Base-by-base conservation (phyloP, 2,329 filamentous ascomycete species). In the Gliomastix tumulicola region DNA sequence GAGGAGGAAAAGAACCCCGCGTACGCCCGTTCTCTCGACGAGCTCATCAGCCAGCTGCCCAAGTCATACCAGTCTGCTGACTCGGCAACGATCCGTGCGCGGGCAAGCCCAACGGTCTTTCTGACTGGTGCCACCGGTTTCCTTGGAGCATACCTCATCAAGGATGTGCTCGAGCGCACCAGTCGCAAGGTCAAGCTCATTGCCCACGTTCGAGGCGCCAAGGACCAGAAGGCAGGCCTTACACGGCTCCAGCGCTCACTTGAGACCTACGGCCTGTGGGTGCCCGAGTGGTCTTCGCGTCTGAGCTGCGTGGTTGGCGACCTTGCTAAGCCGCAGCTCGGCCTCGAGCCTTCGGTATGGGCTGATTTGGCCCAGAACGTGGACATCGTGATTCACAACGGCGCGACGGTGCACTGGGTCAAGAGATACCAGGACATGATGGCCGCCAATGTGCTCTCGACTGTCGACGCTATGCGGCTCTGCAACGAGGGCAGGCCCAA, bases 51-150 rank as follows among this genome's bases (percentile, higher is more conserved):
- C 21, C 54, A 67, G 22, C 60, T 85, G 11, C 47, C 49, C 20
- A 54, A 45, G 23, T n/a, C n/a, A n/a, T 58, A 57, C 36, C 54
- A 53, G 32, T 43, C 47, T 4, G 53, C 51, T 2, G 49, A 52
- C 9, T 72, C 78, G 2, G 44, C 39, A 11, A 49, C 48, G 6
- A 35, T 51, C n/a, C n/a, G n/a, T n/a, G n/a, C n/a, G n/a, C n/a
- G n/a, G n/a, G n/a, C n/a, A n/a, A n/a, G n/a, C n/a, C 33, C 49
- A 17, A 88, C 82, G 0, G 70, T 92, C 10, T 84, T 96, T 57
- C 63, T 96, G 6, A 96, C 89, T 4, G 88, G 90, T 30, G 88
- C 86, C 5, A 96, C 53, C 2, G 54, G 54, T 17, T 96, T 96
- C 67, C 62, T 96, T 16, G 89, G 89, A 20, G 75, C 85, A 0